These are phyloP conservation scores for Pythium dissotocum DNA, from an alignment of 352 stramenopile genomes.

Conservation along the genomic window DNA sequence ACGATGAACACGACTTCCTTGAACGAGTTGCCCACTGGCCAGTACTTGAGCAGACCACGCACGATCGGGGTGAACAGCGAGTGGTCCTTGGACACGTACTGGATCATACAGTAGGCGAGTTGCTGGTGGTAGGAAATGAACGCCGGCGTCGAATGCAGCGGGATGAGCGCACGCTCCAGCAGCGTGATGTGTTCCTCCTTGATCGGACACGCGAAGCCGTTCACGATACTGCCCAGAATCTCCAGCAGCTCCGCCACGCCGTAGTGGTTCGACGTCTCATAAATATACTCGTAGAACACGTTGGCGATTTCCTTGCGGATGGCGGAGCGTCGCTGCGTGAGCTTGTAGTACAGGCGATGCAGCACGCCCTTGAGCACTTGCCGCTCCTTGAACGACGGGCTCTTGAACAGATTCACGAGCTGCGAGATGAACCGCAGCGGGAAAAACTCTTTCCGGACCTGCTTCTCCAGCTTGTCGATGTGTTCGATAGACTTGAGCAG, in stretches of 20 bases:
- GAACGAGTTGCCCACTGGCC: conserved; percentile 85
- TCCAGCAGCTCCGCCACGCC: conserved; percentile 86
- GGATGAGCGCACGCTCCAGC: conserved; percentile 83
- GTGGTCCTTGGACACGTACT: conserved; percentile 90
- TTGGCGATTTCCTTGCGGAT: conserved; percentile 89
- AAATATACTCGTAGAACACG: conserved; percentile 92
- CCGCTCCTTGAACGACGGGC: conserved; percentile 84
- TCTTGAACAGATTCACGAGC: conserved; percentile 85
- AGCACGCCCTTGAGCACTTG: conserved; percentile 87
- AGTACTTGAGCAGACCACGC: conserved; percentile 77
- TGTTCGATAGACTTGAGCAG: conserved; percentile 85
- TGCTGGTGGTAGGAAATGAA: conserved; percentile 90
- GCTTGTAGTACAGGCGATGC: conserved; percentile 89
- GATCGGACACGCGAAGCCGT: conserved; percentile 88
- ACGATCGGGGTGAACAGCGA: conserved; percentile 84
- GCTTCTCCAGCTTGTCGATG: conserved; percentile 89
- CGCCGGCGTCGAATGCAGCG: conserved; percentile 80
- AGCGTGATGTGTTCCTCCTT: conserved; percentile 88
- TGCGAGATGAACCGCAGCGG: conserved; percentile 77
- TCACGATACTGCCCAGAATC: conserved; percentile 89
- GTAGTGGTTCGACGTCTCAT: conserved; percentile 89
- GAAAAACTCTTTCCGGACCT: conserved; percentile 86
- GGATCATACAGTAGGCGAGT: conserved; percentile 89
- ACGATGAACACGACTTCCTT: conserved; percentile 90
- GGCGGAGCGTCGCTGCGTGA: conserved; percentile 83